phyloP scores from a whole-genome alignment of 2,329 filamentous ascomycete genomes.

The Fusarium tjaetaba region DNA sequence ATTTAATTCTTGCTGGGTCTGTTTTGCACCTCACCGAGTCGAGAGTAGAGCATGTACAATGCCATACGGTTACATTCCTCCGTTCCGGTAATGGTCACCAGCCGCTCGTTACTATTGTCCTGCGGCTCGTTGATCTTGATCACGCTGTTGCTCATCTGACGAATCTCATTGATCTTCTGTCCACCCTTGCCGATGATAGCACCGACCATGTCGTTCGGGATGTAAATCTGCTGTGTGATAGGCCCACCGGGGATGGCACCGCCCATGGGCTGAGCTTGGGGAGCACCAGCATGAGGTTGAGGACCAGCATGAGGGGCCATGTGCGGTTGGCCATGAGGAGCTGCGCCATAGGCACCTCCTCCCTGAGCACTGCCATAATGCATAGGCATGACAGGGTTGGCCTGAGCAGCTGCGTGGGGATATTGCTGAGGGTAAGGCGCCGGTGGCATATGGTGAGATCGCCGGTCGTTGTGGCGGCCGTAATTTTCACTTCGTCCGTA shows the following conservation, averaged over 20 bases:
- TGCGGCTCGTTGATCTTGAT: conserved; percentile 99
- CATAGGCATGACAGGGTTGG: conserved; percentile 72
- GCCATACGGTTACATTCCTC: conserved; percentile 99
- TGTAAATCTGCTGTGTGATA: conserved; percentile 97
- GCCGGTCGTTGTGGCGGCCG: conserved; percentile 75
- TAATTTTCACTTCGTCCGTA: conserved; percentile 92
- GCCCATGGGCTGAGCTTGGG: conserved; percentile 79
- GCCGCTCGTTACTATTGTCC: conserved; percentile 97
- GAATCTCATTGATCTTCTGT: conserved; percentile 99
- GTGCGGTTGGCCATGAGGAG: conserved; percentile 79
- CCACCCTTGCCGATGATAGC: conserved; percentile 99
- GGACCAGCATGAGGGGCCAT: conserved; percentile 68
- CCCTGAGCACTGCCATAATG: conserved; percentile 83
- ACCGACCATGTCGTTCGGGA: conserved; percentile 99
- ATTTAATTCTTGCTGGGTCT: conserved; percentile 34
- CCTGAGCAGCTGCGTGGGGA: conserved; percentile 69
- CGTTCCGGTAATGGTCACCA: conserved; percentile 97
- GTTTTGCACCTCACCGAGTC: conserved; percentile 77
- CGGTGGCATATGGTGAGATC: conserved; percentile 79
- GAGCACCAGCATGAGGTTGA: conserved; percentile 70
- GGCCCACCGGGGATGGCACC: conserved; percentile 69
- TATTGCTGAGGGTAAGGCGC: conserved; percentile 79
- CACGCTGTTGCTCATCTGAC: conserved; percentile 94
- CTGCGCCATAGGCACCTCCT: conserved; percentile 76
- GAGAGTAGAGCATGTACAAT: conserved; percentile 98